Base-by-base conservation (phyloP, 768 basidiomycete species). In the Mrakia gelida region DNA sequence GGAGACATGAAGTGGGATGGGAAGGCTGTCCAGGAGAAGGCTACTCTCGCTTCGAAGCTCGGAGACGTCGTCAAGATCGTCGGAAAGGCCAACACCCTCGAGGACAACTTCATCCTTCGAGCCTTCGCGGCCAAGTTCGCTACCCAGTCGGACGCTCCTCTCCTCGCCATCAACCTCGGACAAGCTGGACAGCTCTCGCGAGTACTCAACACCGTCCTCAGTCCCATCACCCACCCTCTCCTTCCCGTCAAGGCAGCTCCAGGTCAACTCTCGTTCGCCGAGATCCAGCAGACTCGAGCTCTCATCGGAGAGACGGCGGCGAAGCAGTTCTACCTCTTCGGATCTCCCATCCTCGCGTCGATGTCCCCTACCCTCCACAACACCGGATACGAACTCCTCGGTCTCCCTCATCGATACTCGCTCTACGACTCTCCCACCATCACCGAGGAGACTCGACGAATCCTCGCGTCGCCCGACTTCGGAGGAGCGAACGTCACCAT, bases 401-500 rank as follows among this genome's bases (percentile, higher is more conserved):
- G 94, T 0, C 87, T 98, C 7, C 95, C 95, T 0, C 91, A 98
- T 84, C 83, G 84, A 16, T 99, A 98, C 83, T 87, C 86, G 38
- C 86, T 92, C n/a, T 86, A 93, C 49, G 93, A 98, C 85, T 92
- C 92, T 0, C 82, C 86, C 8, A 83, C 86, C 9, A 88, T 95
- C 8, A 88, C 89, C 59, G 88, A 90, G 21, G 87, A 89, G 80
- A 87, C 96, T 81, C 88, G 88, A 82, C 84, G 87, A 3, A 87
- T 90, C 3, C 87, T 98, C 28, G 84, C 86, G 1, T 86, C 88
- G 5, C 87, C 89, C 1, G 89, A 90, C 67, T 98, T 98, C 83
- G 96, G 97, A 11, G 97, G 97, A 0, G 97, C 95, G 23, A 94
- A 92, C 7, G 94, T 98, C 38, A 99, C 97, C 28, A 98, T 98